A percentile compares a stretch with the other conserved stretches of the same genome.
Evolutionary conservation across 2,329 filamentous ascomycete genomes (phyloP).

Genomic region (Fusarium sp.): DNA sequence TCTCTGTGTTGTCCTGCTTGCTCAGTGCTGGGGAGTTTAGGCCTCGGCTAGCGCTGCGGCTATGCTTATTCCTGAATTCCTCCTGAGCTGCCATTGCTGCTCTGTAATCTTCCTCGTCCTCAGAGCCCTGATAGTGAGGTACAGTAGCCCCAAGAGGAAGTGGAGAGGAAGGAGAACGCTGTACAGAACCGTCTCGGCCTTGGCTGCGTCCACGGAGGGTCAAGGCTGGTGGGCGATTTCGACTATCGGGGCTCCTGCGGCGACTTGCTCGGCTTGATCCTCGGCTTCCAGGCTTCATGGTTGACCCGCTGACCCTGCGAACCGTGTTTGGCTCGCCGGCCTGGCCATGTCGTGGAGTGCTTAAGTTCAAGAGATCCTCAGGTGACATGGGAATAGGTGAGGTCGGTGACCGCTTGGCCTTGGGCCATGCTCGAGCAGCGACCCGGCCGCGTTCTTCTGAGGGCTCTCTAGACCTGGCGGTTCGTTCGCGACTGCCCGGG

Average conservation of each 20-base stretch:
- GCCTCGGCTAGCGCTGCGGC: conserved; percentile 61
- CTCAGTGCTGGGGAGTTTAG: conserved; percentile 51
- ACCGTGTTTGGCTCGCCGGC: conserved; percentile 57
- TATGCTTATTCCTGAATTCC: conserved; percentile 65
- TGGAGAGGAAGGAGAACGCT: conserved; percentile 83
- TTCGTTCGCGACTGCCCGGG: conserved; percentile 61
- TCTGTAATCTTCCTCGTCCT: conserved; percentile 73
- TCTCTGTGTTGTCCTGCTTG: conserved; percentile 54
- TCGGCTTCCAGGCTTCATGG: conserved; percentile 55
- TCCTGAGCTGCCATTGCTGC: conserved; percentile 65
- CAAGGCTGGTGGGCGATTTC: conserved; percentile 54
- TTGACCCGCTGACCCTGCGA: conserved; percentile 54
- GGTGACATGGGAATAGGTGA: conserved; percentile 96
- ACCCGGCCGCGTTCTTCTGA: conserved; percentile 79
- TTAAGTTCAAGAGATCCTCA: conserved; percentile 78
- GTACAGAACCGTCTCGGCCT: conserved; percentile 66
- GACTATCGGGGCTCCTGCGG: conserved; percentile 59
- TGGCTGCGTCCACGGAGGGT: conserved; percentile 72
- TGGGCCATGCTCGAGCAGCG: conserved; percentile 72
- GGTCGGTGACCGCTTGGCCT: conserved; percentile 87
- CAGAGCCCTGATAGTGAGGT: conserved; percentile 58
- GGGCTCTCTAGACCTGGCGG: conserved; percentile 66
- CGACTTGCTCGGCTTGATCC: conserved; percentile 62
- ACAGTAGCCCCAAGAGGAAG: conserved; percentile 74
- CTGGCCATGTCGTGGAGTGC: conserved; percentile 55